phyloP scores from a whole-genome alignment of 1,284 basidiomycete genomes.

The Porphyrellus sp. region DNA sequence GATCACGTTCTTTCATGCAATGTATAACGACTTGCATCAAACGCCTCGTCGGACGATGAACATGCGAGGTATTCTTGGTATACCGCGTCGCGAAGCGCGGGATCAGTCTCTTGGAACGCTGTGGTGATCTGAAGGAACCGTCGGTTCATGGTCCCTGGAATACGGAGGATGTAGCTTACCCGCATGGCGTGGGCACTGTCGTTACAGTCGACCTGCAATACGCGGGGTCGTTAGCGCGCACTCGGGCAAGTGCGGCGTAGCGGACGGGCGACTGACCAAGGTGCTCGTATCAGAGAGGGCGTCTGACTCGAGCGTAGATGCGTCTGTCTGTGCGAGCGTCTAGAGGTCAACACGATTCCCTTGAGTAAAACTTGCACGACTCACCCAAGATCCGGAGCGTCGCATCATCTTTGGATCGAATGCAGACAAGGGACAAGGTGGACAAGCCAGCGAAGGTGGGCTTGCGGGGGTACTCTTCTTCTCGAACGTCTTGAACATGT shows the following conservation, averaged over 20 bases:
- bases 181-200: neutral
- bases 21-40: neutral
- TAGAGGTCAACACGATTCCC: neutral
- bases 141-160: neutral
- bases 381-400: neutral
- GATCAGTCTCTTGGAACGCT: conserved; percentile 6
- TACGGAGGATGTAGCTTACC: neutral
- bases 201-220: neutral
- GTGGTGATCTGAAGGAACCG: conserved; percentile 10
- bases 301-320: neutral
- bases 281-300: conserved; percentile 15
- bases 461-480: neutral
- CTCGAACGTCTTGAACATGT: neutral
- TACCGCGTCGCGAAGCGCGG: conserved; percentile 3
- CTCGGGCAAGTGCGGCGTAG: neutral
- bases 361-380: neutral
- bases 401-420: neutral
- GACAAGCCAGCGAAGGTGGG: neutral
- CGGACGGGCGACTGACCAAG: conserved; percentile 2
- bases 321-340: neutral
- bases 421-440: neutral
- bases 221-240: neutral
- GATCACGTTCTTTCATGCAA: neutral
- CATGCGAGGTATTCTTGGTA: conserved; percentile 13
- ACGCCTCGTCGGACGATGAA: neutral